Base-by-base conservation (phyloP, 2,329 filamentous ascomycete species). In the Eutypella sp. region DNA sequence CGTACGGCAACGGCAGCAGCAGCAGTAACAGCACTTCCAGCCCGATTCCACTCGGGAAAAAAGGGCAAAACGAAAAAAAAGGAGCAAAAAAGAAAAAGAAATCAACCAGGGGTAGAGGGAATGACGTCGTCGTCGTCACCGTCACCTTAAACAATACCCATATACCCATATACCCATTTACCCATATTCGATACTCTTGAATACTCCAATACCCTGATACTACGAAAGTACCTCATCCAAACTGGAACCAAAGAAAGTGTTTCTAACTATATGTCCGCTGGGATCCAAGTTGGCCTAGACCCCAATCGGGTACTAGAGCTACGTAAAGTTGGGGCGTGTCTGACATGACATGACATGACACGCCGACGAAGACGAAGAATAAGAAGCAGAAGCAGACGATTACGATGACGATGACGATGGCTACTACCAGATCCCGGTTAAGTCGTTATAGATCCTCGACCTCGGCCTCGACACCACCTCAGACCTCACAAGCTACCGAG, bases 391-490 rank as follows among this genome's bases (percentile, higher is more conserved):
- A 24, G 7, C 23, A 27, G 37, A 47, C 49, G 42, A 7, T 7
- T 7, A 29, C 13, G 5, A 33, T 33, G 4, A 50, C 15, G 13
- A 39, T 15, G 19, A 39, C 7, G 20, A 39, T 39, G 36, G 19
- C 36, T 49, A n/a, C n/a, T n/a, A 74, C 60, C 60, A 80, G 81
- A 73, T 71, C 76, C 50, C 63, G 71, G 51, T 67, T 74, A 46
- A 72, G 78, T 61, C 75, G 81, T 49, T 81, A 82, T 59, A 78
- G 82, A 54, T 82, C 82, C 49, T 84, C 81, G 47, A 85, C 81
- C 36, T 79, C 79, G 48, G 71, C 79, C 49, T 84, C 81, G 37
- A 72, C 68, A 40, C 70, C 76, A 41, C 70, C 73, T 50, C 65
- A 75, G 43, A 76, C 70, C 44, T 79, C 81, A 52, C 82, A 84